phyloP scores from a whole-genome alignment of 768 basidiomycete genomes.

The Amanita pseudoporphyria region DNA sequence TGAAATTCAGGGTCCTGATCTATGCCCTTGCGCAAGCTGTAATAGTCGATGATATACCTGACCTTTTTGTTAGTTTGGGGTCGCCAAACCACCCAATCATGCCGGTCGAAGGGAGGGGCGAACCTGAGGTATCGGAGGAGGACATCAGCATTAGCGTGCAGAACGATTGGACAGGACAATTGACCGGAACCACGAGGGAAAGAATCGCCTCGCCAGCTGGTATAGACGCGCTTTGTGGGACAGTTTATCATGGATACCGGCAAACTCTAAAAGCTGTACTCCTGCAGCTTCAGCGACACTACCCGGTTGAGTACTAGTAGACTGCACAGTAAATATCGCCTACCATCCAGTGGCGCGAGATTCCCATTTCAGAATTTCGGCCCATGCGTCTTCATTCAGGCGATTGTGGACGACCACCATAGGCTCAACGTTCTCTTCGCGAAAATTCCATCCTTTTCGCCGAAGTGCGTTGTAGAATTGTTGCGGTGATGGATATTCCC shows the following conservation, averaged over 20 bases:
- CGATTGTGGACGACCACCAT: slow-evolving; percentile 5
- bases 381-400: slow-evolving; percentile 6
- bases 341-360: background rate
- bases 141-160: background rate
- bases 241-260: background rate
- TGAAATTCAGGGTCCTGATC: background rate
- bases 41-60: background rate
- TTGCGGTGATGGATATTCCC: slow-evolving; percentile 7
- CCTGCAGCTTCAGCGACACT: background rate
- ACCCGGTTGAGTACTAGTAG: background rate
- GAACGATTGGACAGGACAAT: background rate
- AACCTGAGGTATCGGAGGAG: background rate
- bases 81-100: background rate
- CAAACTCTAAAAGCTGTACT: slow-evolving; percentile 1
- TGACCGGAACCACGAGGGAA: slow-evolving; percentile 3
- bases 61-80: background rate
- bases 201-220: background rate
- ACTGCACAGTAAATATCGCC: background rate
- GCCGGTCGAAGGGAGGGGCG: background rate
- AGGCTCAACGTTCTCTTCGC: slow-evolving; percentile 3
- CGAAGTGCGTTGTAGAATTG: slow-evolving; percentile 6
- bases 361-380: slow-evolving; percentile 6
- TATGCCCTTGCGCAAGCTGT: background rate
- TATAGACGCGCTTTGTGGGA: slow-evolving; percentile 5
- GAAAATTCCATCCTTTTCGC: slow-evolving; percentile 4